Base-by-base conservation (phyloP, 208 protist genomes). In the Lotmaria passim region DNA sequence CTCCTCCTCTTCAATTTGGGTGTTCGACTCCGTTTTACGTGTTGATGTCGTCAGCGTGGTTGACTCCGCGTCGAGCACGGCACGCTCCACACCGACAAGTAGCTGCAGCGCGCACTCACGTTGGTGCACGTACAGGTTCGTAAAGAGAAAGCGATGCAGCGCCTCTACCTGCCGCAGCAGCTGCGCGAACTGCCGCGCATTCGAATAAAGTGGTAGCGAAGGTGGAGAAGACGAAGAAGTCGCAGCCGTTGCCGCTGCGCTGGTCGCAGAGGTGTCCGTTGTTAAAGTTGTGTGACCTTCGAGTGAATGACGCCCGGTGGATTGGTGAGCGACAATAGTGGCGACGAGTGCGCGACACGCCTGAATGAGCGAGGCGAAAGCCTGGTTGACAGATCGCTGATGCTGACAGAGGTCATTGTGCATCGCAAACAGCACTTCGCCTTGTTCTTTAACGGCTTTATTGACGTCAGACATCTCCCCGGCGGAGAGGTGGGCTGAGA, bases 141-240 rank as follows among this genome's bases (percentile, higher is more conserved):
- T 63, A 17, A 79, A 79, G 34, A 79, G 74, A 65, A 75, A 79
- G 0, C 66, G 41, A 44, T 75, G 63, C 17, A 79, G 36, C 5
- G 43, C 47, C 57, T 69, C 74, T 11, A 79, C 62, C 3, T 36
- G 39, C 8, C 46, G 74, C 55, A 79, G 52, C 11, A 79, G 52
- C 36, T 65, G 26, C 1, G 57, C 26, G 31, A 75, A 79, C 24
- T 19, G 2, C 3, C 17, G 44, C 7, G 38, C 21, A 7, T 10
- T 23, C 4, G 46, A 38, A 19, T n/a, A n/a, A n/a, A n/a, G n/a
- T n/a, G n/a, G n/a, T n/a, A 33, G 24, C 30, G 56, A 44, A 28
- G 56, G 7, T 15, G 56, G 19, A 19, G 15, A 12, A 31, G 33
- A 26, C 14, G 4, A 4, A 7, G 12, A n/a, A 21, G 44, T 3